Base-by-base conservation (phyloP, 179 eudicot genomes). In the Vitellaria paradoxa region DNA sequence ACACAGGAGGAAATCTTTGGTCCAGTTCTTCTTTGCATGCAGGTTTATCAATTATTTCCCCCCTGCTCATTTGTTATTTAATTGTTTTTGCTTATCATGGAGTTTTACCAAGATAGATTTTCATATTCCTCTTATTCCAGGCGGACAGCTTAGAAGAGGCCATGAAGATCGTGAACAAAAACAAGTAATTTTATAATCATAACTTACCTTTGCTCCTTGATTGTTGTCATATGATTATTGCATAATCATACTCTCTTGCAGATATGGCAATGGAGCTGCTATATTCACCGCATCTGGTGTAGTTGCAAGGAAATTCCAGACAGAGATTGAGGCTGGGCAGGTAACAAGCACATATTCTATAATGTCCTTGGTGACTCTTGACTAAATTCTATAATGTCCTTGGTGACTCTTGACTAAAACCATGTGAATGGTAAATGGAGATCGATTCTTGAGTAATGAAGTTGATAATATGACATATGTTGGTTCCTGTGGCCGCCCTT, bases 271-370 rank as follows among this genome's bases (percentile, higher is more conserved):
- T 78, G 99, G 98, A 72, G 99, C 98, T 17, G 84, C 97, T 52
- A 94, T 96, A 60, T 96, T 96, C 78, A 96, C 99, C 72, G 82
- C 92, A 75, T 92, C 97, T 9, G 99, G 98, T 78, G 91, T 88
- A 45, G 92, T 93, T 72, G 99, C 99, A 47, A 92, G 98, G 81
- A 96, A 94, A 77, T 96, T 96, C 72, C 97, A 94, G 85, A 91
- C 87, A 68, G 99, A 96, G 55, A 94, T 96, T 20, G 99, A 96
- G 77, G 91, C 98, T 72, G 98, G 99, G 55, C 98, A 94, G 98
- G 99, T 92, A 88, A 70, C n/a, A 47, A 52, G 46, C 37, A 6
- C 68, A 24, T 15, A 37, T 73, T 45, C 72, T 4, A 9, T 17
- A 63, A 15, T 50, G 74, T 30, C 76, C 9, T 77, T 6, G 24